Percentiles rank a stretch among this genome's conserved stretches.
Evolutionary conservation across 169 alveolate genomes (phyloP).

Genomic region (Amoebophrya sp.): DNA sequence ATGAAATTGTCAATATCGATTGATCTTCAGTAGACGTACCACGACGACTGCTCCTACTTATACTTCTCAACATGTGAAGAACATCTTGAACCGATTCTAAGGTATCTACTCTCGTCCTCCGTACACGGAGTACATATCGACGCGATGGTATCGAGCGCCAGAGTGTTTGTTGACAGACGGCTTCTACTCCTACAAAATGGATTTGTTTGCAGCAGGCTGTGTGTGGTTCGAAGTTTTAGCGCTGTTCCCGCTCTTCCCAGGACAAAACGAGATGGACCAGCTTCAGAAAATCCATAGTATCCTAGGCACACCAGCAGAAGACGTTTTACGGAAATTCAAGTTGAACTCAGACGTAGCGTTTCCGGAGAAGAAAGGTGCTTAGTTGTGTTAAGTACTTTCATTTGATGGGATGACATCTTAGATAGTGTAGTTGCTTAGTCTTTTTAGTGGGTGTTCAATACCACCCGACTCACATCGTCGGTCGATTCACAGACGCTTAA

Average conservation of each 20-base stretch:
- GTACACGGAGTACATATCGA: constrained; percentile 77
- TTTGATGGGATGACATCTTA: too few species aligned
- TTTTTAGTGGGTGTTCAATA: too few species aligned
- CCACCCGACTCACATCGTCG: too few species aligned
- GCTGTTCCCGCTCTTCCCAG: constrained; percentile 80
- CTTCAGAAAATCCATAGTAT: constrained; percentile 61
- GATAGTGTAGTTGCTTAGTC: too few species aligned
- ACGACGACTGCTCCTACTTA: too few species aligned
- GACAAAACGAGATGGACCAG: constrained; percentile 75
- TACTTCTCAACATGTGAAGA: background rate
- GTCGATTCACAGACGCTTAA: too few species aligned
- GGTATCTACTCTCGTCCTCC: constrained; percentile 71
- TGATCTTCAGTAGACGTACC: too few species aligned
- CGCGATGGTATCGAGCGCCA: constrained; percentile 85
- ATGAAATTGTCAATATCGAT: too few species aligned
- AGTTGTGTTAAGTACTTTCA: too few species aligned
- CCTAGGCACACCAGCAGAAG: background rate
- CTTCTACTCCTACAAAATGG: constrained; percentile 77
- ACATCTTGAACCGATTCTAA: background rate
- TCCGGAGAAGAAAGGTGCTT: constrained; percentile 1
- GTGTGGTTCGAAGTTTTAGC: constrained; percentile 77
- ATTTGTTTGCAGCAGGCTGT: constrained; percentile 85
- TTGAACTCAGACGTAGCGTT: background rate
- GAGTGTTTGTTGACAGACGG: constrained; percentile 83
- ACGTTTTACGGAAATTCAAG: background rate